Conservation (phyloP, 345 rosid species). For the Hibiscus tridactylites region DNA sequence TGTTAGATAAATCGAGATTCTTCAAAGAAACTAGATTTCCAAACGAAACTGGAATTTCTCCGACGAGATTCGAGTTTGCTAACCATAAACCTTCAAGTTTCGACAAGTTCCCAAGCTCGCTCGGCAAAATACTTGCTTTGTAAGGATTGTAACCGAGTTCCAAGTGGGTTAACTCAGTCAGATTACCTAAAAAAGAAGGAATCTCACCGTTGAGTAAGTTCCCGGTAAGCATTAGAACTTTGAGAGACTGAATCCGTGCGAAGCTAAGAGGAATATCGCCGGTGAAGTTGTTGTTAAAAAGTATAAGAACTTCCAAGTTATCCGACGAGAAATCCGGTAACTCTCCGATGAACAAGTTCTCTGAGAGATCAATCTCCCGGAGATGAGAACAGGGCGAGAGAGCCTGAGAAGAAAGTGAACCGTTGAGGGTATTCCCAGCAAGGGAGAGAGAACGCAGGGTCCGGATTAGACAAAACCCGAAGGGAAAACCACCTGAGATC, state of each 20-base stretch:
- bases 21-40: constrained; percentile 30
- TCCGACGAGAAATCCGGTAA: constrained; percentile 39
- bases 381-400: constrained; percentile 47
- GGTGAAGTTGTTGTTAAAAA: constrained; percentile 36
- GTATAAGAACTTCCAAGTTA: constrained; percentile 34
- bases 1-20: constrained; percentile 41
- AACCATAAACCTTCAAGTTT: constrained; percentile 39
- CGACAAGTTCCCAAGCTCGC: constrained; percentile 37
- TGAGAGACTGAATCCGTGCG: constrained; percentile 30
- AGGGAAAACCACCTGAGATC: constrained; percentile 45
- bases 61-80: constrained; percentile 25
- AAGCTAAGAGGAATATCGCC: constrained; percentile 52
- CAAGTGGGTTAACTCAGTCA: constrained; percentile 37
- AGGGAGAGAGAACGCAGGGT: constrained; percentile 44
- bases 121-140: constrained; percentile 34
- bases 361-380: constrained; percentile 24
- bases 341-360: constrained; percentile 38
- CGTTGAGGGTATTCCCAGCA: constrained; percentile 28
- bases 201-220: constrained; percentile 40
- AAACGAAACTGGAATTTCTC: constrained; percentile 47
- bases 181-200: constrained; percentile 43
- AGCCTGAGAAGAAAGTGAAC: constrained; percentile 28
- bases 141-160: constrained; percentile 34
- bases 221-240: constrained; percentile 17
- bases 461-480: constrained; percentile 45